These are phyloP conservation scores for Termitomyces sp. DNA, from an alignment of 768 basidiomycete genomes.

Conservation along the genomic window DNA sequence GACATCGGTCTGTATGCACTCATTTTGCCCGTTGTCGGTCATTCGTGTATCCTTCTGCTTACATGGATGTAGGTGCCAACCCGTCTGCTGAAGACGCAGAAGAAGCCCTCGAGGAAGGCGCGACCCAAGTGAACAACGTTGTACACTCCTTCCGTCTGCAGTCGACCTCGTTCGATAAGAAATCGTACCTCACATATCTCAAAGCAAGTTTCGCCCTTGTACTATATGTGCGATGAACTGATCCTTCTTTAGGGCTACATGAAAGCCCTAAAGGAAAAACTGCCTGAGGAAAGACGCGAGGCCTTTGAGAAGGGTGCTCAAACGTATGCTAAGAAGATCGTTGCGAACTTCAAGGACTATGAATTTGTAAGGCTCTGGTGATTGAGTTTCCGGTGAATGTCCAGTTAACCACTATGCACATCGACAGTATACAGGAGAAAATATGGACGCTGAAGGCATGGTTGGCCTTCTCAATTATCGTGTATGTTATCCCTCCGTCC, in stretches of 20 bases:
- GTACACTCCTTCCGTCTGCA: conserved; percentile 89
- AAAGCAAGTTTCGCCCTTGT: conserved; percentile 45
- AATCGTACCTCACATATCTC: conserved; percentile 73
- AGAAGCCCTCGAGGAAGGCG: conserved; percentile 78
- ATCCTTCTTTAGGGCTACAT: conserved; percentile 72
- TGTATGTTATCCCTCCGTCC: conserved; percentile 30
- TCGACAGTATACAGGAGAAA: conserved; percentile 61
- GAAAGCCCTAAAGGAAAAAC: conserved; percentile 77
- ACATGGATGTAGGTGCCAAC: conserved; percentile 64
- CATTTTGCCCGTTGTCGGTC: not conserved
- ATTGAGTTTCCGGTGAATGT: not conserved
- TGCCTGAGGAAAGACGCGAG: conserved; percentile 53
- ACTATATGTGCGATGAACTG: not conserved
- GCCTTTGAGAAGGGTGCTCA: conserved; percentile 80
- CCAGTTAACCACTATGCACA: not conserved
- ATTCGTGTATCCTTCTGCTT: not conserved
- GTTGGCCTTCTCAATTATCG: conserved; percentile 94
- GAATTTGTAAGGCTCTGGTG: conserved; percentile 65
- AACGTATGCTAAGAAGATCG: conserved; percentile 80
- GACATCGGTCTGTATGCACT: conserved; percentile 69
- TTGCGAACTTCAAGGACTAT: conserved; percentile 87
- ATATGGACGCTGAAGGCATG: conserved; percentile 88
- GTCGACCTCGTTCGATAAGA: conserved; percentile 82
- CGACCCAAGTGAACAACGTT: conserved; percentile 80
- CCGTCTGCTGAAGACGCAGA: conserved; percentile 85